phyloP scores from a whole-genome alignment of 495 filamentous ascomycete species.

The Trypethelium eluteriae region DNA sequence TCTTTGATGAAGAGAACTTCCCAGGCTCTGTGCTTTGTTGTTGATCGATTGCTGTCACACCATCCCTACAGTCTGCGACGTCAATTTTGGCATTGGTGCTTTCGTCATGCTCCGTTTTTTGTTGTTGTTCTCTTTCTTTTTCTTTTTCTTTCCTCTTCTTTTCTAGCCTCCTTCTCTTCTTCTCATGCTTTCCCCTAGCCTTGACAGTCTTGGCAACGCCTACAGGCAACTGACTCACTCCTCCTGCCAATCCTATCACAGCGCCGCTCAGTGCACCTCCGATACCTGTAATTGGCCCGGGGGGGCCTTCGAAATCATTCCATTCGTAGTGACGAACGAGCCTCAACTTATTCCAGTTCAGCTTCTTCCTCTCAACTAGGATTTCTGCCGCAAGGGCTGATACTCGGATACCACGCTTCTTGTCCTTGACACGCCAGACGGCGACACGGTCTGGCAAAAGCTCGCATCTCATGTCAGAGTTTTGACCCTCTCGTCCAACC shows the following conservation, averaged over 20 bases:
- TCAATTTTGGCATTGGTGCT: not conserved
- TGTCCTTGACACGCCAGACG: slow-evolving; percentile 52
- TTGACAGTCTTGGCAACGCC: slow-evolving; percentile 47
- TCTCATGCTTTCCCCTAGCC: slow-evolving; percentile 40
- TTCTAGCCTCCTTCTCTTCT: slow-evolving; percentile 38
- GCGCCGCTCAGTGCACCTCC: slow-evolving; percentile 50
- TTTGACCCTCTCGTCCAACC: slow-evolving; percentile 37
- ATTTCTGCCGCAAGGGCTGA: slow-evolving; percentile 61
- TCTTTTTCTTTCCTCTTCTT: slow-evolving; percentile 15
- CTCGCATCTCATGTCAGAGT: slow-evolving; percentile 58
- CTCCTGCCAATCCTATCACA: slow-evolving; percentile 47
- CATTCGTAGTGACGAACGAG: slow-evolving; percentile 62
- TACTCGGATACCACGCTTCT: slow-evolving; percentile 49
- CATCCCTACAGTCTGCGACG: slow-evolving; percentile 10
- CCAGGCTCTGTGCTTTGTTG: not conserved
- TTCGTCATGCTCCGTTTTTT: not conserved
- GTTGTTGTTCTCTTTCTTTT: slow-evolving; percentile 15
- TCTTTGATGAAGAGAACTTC: not conserved
- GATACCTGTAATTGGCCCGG: slow-evolving; percentile 62
- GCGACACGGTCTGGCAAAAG: slow-evolving; percentile 58
- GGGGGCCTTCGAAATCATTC: slow-evolving; percentile 74
- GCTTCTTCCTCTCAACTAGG: slow-evolving; percentile 48
- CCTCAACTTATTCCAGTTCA: slow-evolving; percentile 58
- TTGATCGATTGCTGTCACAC: slow-evolving; percentile 4
- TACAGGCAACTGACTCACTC: slow-evolving; percentile 53